phyloP scores from a whole-genome alignment of 1,284 basidiomycete genomes.

The Pseudozyma sp. region DNA sequence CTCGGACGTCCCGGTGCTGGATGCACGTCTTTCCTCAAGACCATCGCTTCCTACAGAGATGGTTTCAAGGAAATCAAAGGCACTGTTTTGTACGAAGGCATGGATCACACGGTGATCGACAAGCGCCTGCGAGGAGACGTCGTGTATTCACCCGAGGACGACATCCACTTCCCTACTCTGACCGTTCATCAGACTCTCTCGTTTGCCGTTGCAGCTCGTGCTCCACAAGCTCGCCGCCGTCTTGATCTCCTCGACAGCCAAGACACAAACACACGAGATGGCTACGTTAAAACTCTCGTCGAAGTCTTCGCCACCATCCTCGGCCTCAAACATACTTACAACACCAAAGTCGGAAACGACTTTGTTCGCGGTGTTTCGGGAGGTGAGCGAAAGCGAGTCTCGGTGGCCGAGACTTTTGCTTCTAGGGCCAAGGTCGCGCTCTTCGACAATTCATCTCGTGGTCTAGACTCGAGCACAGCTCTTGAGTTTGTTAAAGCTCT shows the following conservation, averaged over 20 bases:
- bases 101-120: slow-evolving; percentile 56
- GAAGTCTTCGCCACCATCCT: slow-evolving; percentile 61
- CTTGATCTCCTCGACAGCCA: slow-evolving; percentile 23
- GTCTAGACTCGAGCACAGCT: slow-evolving; percentile 61
- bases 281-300: slow-evolving; percentile 45
- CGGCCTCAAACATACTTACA: slow-evolving; percentile 60
- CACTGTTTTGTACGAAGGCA: slow-evolving; percentile 52
- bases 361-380: slow-evolving; percentile 69
- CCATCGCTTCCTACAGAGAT: slow-evolving; percentile 61
- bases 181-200: slow-evolving; percentile 55
- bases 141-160: slow-evolving; percentile 56
- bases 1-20: slow-evolving; percentile 64
- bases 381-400: slow-evolving; percentile 70
- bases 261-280: slow-evolving; percentile 32
- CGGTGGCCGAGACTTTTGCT: slow-evolving; percentile 69
- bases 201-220: slow-evolving; percentile 60
- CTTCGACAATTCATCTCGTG: slow-evolving; percentile 63
- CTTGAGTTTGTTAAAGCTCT: slow-evolving; percentile 61
- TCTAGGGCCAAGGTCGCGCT: slow-evolving; percentile 55
- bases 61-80: slow-evolving; percentile 60
- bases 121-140: slow-evolving; percentile 54
- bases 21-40: slow-evolving; percentile 62
- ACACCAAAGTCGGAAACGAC: slow-evolving; percentile 69
- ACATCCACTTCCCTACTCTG: slow-evolving; percentile 58
- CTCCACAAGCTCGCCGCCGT: slow-evolving; percentile 51